A percentile compares a stretch with the other conserved stretches of the same genome.
Evolutionary conservation across 768 basidiomycete genomes (phyloP).

Genomic region (Psilocybe cyanescens): DNA sequence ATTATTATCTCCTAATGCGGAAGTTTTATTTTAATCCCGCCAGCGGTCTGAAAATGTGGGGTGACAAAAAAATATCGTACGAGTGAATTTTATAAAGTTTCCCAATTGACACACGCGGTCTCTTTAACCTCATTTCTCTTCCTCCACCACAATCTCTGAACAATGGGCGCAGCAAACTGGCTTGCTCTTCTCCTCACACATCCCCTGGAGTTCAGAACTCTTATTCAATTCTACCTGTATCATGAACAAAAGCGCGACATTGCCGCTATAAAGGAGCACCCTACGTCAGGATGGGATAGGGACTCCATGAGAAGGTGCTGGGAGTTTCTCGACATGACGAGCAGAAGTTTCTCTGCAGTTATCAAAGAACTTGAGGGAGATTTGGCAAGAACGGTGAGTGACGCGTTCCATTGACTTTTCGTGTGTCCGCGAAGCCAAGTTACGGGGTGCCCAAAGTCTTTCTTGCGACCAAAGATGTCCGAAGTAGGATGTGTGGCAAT

Average conservation of each 20-base stretch:
- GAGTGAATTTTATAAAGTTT: conserved; percentile 16
- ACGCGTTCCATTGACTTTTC: conserved; percentile 7
- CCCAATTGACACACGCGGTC: background rate
- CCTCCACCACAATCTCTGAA: conserved; percentile 4
- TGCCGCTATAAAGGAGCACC: conserved; percentile 70
- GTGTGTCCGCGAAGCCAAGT: background rate
- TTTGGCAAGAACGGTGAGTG: conserved; percentile 85
- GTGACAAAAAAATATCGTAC: conserved; percentile 20
- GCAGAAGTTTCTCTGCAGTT: conserved; percentile 88
- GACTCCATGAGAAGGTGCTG: conserved; percentile 88
- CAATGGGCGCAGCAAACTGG: conserved; percentile 64
- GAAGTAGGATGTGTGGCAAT: background rate
- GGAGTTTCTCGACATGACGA: conserved; percentile 87
- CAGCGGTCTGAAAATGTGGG: conserved; percentile 12
- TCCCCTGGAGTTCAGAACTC: conserved; percentile 80
- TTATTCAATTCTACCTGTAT: conserved; percentile 84
- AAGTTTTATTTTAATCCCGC: conserved; percentile 14
- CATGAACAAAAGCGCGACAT: conserved; percentile 86
- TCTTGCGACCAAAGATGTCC: background rate
- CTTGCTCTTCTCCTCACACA: conserved; percentile 74
- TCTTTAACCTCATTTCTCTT: conserved; percentile 7
- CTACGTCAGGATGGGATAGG: conserved; percentile 87
- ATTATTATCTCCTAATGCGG: background rate
- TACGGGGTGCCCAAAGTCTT: background rate
- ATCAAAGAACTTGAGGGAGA: conserved; percentile 97